These are phyloP conservation scores for Salvia hispanica DNA, from an alignment of 257 asterid genomes.

Conservation along the genomic window DNA sequence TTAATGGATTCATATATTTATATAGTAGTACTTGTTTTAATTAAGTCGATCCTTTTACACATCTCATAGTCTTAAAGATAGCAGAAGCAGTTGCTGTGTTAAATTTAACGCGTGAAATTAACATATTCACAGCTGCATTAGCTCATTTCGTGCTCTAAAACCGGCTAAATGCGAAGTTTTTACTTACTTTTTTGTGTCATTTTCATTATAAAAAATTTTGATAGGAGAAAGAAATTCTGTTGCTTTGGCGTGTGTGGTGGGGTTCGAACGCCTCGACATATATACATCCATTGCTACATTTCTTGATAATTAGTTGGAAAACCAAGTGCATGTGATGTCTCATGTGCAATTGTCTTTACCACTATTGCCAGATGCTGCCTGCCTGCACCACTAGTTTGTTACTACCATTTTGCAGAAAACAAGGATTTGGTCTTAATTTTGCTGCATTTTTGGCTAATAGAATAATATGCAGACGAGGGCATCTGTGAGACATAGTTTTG, in stretches of 20 bases:
- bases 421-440: constrained; percentile 15
- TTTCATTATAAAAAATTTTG: constrained; percentile 14
- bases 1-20: neutral
- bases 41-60: constrained; percentile 40
- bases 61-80: neutral
- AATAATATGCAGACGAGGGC: neutral
- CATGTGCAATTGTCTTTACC: constrained; percentile 50
- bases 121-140: neutral
- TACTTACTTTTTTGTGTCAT: constrained; percentile 3
- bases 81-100: too few relatives aligned
- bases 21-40: neutral
- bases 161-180: neutral
- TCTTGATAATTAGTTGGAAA: constrained; percentile 37
- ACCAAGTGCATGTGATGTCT: constrained; percentile 46
- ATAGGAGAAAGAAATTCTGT: constrained; percentile 13
- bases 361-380: constrained; percentile 26
- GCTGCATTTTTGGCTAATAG: neutral
- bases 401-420: constrained; percentile 13
- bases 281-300: constrained; percentile 37
- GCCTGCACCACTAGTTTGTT: constrained; percentile 21
- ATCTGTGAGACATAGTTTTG: neutral
- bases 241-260: constrained; percentile 43
- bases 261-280: constrained; percentile 34
- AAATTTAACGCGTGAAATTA: neutral
- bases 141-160: neutral